Conservation (phyloP, 371 early-diverging fungal genomes). For the Gilbertella persicaria region DNA sequence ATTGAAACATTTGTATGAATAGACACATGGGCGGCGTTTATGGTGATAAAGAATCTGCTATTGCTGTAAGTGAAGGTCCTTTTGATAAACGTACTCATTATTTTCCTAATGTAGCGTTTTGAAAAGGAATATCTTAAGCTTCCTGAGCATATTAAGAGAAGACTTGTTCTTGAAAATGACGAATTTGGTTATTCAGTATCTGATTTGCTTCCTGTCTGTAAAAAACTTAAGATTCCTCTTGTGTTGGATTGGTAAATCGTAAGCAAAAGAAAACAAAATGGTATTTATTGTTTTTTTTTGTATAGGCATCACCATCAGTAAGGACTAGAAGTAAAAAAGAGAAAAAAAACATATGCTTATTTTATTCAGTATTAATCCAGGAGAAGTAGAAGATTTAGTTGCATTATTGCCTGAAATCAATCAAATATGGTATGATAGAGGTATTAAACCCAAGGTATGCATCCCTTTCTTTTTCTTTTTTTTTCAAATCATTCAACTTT, state of each 20-base stretch:
- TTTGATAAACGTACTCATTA: background rate
- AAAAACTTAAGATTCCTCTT: constrained; percentile 42
- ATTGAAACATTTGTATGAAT: background rate
- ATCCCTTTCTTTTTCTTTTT: background rate
- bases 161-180: constrained; percentile 52
- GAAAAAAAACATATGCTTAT: no score
- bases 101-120: constrained; percentile 35
- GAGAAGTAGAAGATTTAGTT: constrained; percentile 24
- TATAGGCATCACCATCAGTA: constrained; percentile 46
- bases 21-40: constrained; percentile 58
- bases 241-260: constrained; percentile 48
- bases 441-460: constrained; percentile 47
- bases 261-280: background rate
- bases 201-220: constrained; percentile 48
- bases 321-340: constrained; percentile 1
- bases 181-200: constrained; percentile 48
- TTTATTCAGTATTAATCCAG: constrained; percentile 39
- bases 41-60: constrained; percentile 39
- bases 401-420: constrained; percentile 36
- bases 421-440: constrained; percentile 42
- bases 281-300: background rate
- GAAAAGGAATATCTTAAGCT: constrained; percentile 36
- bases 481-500: background rate
- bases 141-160: constrained; percentile 32
- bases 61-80: constrained; percentile 21